Evolutionary conservation across 2,329 filamentous ascomycete genomes (phyloP).

Genomic region (Emmonsiellopsis sp.): DNA sequence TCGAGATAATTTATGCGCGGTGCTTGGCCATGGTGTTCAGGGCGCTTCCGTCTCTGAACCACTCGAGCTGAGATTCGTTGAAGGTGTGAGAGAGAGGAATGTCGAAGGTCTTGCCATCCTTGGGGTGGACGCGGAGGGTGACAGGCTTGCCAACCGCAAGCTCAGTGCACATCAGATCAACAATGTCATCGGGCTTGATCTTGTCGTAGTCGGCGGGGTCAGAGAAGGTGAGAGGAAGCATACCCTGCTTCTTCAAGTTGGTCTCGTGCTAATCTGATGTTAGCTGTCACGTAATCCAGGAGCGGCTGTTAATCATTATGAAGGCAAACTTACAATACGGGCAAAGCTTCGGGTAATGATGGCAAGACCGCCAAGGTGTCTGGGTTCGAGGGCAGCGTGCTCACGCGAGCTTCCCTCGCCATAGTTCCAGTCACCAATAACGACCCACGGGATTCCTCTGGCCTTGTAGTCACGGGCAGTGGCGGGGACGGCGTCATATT

Average conservation of each 20-base stretch:
- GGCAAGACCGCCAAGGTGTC: conserved; percentile 91
- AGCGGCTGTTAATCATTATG: not conserved
- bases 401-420: conserved; percentile 96
- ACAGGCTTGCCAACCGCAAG: conserved; percentile 87
- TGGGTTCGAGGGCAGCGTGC: conserved; percentile 94
- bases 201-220: conserved; percentile 97
- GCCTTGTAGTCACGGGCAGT: conserved; percentile 98
- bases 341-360: conserved; percentile 95
- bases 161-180: conserved; percentile 82
- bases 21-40: conserved; percentile 97
- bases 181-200: conserved; percentile 84
- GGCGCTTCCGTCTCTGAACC: conserved; percentile 97
- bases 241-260: conserved; percentile 99
- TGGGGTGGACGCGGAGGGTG: conserved; percentile 84
- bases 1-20: conserved; percentile 7
- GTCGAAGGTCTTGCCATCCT: conserved; percentile 72
- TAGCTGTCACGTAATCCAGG: conserved; percentile 7
- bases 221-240: conserved; percentile 94
- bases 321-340: conserved; percentile 59
- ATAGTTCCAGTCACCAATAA: conserved; percentile 99
- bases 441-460: conserved; percentile 93
- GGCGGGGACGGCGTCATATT: conserved; percentile 80
- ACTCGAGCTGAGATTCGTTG: conserved; percentile 95
- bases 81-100: conserved; percentile 87
- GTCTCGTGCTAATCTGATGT: conserved; percentile 66